Base-by-base conservation (phyloP, 2,329 filamentous ascomycete species). In the Atkinsonella hypoxylon region DNA sequence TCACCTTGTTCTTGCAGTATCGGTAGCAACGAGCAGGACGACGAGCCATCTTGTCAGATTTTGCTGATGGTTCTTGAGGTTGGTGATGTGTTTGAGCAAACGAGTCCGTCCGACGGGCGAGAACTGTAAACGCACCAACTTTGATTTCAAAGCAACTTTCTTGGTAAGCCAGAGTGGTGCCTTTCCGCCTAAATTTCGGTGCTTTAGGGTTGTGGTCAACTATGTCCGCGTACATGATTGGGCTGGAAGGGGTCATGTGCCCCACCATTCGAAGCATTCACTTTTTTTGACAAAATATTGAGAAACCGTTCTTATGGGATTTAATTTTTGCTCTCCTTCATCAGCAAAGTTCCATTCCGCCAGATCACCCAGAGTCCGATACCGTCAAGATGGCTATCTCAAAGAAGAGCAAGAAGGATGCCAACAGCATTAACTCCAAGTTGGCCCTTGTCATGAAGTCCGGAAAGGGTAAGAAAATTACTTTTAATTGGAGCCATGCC, bases 1-100 rank as follows among this genome's bases (percentile, higher is more conserved):
- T 77, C 72, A 95, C 89, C 89, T 96, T 96, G 86, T 97, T 98
- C 89, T 98, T 98, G 90, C 93, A 98, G 87, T 98, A 98, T 72
- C 93, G 86, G 84, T 95, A 98, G 81, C 93, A 98, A 81, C 93
- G 87, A 71, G 93, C 93, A 71, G 93, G 93, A 87, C 93, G 89
- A 77, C 93, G 89, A 71, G 93, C 93, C 93, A 98, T 98, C 81
- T 85, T 90, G 85, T 84, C 81, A 76, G 79, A 77, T 75, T 81
- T 64, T 64, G 58, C 65, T 67, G 61, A 55, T 57, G 20, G 56
- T 63, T 60, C 63, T 57, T 55, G 51, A 40, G 54, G 48, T 58
- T 59, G 58, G 59, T 69, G 65, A 58, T 66, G 62, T 65, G 64
- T 63, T 59, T 61, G 62, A 57, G 59, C 59, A 61, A 58, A 60